Evolutionary conservation across 225 moss, liverwort and hornwort species (phyloP), one percentile per base, ranked within the genome.

Genomic region (Sphagnum contortum): DNA sequence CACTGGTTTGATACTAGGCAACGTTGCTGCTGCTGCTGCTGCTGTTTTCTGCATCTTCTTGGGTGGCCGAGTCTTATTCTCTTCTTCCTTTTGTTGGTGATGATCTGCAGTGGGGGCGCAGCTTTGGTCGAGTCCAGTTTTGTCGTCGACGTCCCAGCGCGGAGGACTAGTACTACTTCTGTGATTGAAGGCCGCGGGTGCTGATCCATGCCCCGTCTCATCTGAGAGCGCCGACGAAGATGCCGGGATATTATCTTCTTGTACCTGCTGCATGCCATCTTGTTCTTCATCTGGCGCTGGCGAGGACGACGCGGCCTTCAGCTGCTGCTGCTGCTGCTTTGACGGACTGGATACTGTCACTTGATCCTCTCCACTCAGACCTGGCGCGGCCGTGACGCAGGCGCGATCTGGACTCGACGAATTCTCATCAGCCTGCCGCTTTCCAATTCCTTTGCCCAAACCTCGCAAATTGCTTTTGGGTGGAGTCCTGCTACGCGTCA

Each of bases 11-110:
- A 29, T 29, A 29, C 60, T 81, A 78, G 54, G 80, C 70, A 48
- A 72, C 57, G 3, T 73, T 52, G 44, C 66, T 67, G 44, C 29
- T 58, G 44, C 66, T 67, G 44, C 29, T 58, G 60, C 64, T 48
- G 59, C 14, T 2, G 80, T 48, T 52, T 81, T 81, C 65, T 73
- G 80, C 4, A 59, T 69, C 73, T 81, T 81, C 9, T 62, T 76
- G 5, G 47, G 13, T 14, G 63, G 77, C 77, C 77, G 73, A 5
- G 55, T 73, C 44, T 55, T 70, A 45, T 70, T 70, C 29, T 61
- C 47, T 44, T 46, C 55, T 45, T 45, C 74, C 14, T 49, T 65
- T 49, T 74, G 69, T 45, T 48, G 66, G 6, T 12, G 29, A 4
- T 48, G 66, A 54, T 84, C 64, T 50, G 29, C 7, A 71, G 74